Conservation (phyloP, 768 basidiomycete species). For the Auricularia cornea region DNA sequence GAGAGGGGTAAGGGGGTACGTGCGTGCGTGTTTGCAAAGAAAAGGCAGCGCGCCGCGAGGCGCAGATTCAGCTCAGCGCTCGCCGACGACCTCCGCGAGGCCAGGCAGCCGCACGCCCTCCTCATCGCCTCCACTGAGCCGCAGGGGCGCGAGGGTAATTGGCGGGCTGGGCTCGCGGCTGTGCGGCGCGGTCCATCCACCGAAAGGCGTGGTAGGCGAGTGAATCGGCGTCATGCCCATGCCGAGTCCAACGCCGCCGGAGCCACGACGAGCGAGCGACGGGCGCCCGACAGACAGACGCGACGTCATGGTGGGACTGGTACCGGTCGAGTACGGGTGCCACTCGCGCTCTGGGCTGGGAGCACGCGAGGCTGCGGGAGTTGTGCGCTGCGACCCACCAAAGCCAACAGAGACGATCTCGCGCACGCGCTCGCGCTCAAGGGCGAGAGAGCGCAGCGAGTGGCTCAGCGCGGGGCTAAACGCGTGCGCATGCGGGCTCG, state of each 20-base stretch:
- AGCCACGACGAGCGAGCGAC: not conserved
- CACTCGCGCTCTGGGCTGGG: constrained; percentile 1
- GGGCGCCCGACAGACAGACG: not conserved
- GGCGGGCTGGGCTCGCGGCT: not conserved
- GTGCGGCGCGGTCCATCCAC: not conserved
- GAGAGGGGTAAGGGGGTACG: too few species aligned
- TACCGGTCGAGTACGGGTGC: not conserved
- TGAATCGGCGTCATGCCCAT: constrained; percentile 6
- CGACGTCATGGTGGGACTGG: not conserved
- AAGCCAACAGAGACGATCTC: not conserved
- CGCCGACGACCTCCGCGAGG: not conserved
- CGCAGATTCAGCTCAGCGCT: too few species aligned
- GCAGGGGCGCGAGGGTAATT: constrained; percentile 2
- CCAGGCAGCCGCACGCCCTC: not conserved
- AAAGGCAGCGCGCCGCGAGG: too few species aligned
- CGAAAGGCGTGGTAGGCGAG: not conserved
- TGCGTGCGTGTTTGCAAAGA: too few species aligned
- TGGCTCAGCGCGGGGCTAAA: not conserved
- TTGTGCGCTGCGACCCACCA: not conserved
- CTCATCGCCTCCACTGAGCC: not conserved
- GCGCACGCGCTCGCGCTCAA: not conserved
- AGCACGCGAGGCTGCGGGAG: not conserved
- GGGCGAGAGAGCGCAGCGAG: not conserved
- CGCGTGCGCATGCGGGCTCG: not conserved
- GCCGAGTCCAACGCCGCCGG: not conserved